Base-by-base conservation (phyloP, 2,329 filamentous ascomycete species). In the Pseudogymnoascus sp. region DNA sequence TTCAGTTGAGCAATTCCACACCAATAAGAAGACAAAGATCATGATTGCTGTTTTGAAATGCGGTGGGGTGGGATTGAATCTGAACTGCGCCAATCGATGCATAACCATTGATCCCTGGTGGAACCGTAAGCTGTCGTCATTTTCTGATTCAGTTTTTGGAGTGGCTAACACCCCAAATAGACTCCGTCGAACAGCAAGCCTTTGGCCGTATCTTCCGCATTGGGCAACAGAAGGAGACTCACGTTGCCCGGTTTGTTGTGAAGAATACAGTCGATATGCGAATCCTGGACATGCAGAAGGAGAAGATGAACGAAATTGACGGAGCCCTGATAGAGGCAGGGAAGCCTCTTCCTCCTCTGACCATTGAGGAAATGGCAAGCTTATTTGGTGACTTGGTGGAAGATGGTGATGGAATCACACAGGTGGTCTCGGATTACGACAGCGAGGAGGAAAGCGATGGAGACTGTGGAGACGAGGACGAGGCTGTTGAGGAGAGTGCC, bases 181-280 rank as follows among this genome's bases (percentile, higher is more conserved):
- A 72, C 37, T 68, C 66, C 4, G 70, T 73, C 2, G 86, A 91
- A 67, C 75, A 84, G n/a, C 88, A 91, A 68, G 86, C 83, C 0
- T 80, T 80, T 40, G 76, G 76, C 1, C 82, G 89, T 0, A 82
- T 90, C 0, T 83, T 82, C 67, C 80, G 89, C 4, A 84, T 87
- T 2, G 88, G 88, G 0, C 89, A 93, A 66, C 65, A 70, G 0
- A 82, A 86, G 44, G 75, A 83, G 35, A 86, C 87, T 0, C 76
- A 83, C 10, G 80, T 89, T 64, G 79, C 83, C 0, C 79, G 85
- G 0, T 77, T 91, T 35, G 73, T 85, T 0, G 77, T 86, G 0
- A 72, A 76, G 1, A 76, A 81, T 4, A 82, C 80, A 0, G 82
- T 90, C 4, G 88, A 92, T 64, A 76, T 81, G 9, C 75, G 79